Evolutionary conservation across 2,329 filamentous ascomycete genomes (phyloP).

Genomic region (Cytospora paraplurivora): DNA sequence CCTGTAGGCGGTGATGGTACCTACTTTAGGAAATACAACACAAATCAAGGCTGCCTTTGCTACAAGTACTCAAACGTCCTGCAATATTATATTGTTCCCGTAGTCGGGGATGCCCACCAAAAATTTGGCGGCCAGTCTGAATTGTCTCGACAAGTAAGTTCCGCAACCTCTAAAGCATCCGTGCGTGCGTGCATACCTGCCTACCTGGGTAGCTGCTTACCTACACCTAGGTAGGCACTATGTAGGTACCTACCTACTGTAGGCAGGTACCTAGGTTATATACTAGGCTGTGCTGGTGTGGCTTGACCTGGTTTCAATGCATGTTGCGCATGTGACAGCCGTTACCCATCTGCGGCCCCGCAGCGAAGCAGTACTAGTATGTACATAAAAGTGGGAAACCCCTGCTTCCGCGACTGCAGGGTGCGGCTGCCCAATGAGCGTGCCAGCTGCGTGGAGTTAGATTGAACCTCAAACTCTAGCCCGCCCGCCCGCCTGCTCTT

Average conservation of each 20-base stretch:
- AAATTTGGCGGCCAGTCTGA: no score
- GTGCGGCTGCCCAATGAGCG: conserved; percentile 32
- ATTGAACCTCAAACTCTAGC: conserved; percentile 45
- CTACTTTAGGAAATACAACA: background rate
- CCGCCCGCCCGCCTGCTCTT: conserved; percentile 38
- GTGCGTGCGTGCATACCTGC: no score
- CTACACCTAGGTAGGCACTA: background rate
- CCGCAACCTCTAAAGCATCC: no score
- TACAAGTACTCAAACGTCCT: background rate
- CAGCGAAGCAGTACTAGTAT: background rate
- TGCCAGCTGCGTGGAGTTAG: conserved; percentile 31
- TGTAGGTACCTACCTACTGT: no score
- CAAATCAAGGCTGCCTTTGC: no score
- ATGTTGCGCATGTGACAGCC: background rate
- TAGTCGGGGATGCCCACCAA: no score
- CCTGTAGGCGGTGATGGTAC: background rate
- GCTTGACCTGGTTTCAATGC: background rate
- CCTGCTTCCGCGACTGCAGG: conserved; percentile 21
- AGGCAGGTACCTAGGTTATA: background rate
- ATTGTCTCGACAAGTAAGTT: no score
- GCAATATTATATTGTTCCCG: background rate
- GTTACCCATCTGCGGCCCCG: background rate
- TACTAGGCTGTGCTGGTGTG: background rate
- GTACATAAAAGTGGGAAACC: background rate
- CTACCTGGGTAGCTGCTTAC: no score